A percentile compares a stretch with the other conserved stretches of the same genome.
Conservation (phyloP, 192 early-diverging fungal genomes). For the Coemansia erecta region DNA sequence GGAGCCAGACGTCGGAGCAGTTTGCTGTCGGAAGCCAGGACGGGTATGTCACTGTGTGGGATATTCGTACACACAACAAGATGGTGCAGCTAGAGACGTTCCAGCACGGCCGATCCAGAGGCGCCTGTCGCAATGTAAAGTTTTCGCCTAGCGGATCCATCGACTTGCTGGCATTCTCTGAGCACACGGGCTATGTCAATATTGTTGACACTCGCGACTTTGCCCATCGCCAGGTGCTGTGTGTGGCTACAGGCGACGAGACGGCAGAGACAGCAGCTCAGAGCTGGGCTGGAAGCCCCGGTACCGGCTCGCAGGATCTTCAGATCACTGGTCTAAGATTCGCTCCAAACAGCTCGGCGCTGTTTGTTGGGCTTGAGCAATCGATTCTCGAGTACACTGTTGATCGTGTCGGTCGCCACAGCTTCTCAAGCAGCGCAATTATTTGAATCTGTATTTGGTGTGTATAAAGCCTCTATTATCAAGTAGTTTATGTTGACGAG, state of each 20-base stretch:
- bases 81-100: slow-evolving; percentile 65
- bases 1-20: slow-evolving; percentile 88
- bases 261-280: slow-evolving; percentile 17
- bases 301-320: slow-evolving; percentile 50
- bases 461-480: slow-evolving; percentile 1
- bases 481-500: too few relatives aligned
- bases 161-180: slow-evolving; percentile 81
- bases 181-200: slow-evolving; percentile 71
- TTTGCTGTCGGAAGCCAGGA: slow-evolving; percentile 97
- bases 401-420: slow-evolving; percentile 72
- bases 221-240: slow-evolving; percentile 74
- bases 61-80: slow-evolving; percentile 75
- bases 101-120: slow-evolving; percentile 64
- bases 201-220: slow-evolving; percentile 90
- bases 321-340: slow-evolving; percentile 86
- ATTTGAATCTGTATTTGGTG: slow-evolving; percentile 21
- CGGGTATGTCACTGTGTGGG: slow-evolving; percentile 91
- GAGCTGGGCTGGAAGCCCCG: slow-evolving; percentile 18
- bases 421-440: slow-evolving; percentile 77
- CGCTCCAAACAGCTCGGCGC: slow-evolving; percentile 74
- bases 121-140: slow-evolving; percentile 84
- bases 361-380: slow-evolving; percentile 90
- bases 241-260: slow-evolving; percentile 56
- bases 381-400: slow-evolving; percentile 80
- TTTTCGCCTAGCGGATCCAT: slow-evolving; percentile 87